Evolutionary conservation across 352 stramenopile genomes (phyloP).

Genomic region (Pythium periplocum): DNA sequence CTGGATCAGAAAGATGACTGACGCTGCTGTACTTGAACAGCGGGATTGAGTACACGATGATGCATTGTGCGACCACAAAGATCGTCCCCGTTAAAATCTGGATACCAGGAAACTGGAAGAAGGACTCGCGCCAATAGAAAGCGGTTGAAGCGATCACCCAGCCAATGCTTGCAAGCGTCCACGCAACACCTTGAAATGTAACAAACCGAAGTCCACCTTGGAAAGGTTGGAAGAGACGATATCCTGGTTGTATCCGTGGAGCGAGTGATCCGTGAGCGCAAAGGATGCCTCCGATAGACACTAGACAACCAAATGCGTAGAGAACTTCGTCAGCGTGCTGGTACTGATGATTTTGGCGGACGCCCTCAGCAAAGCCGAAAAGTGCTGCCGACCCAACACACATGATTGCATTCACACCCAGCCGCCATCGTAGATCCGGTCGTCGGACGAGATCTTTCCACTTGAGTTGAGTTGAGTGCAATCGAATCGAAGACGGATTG

Average conservation of each 20-base stretch:
- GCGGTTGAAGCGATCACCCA: conserved; percentile 35
- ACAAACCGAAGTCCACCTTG: conserved; percentile 40
- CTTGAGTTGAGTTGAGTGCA: conserved; percentile 5
- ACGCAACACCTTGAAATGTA: conserved; percentile 43
- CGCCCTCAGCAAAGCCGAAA: conserved; percentile 28
- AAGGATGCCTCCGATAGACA: conserved; percentile 27
- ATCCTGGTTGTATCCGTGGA: conserved; percentile 28
- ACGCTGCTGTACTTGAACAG: conserved; percentile 23
- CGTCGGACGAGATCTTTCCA: conserved; percentile 21
- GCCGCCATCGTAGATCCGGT: conserved; percentile 21
- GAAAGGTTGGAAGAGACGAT: conserved; percentile 44
- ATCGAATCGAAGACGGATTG: not conserved
- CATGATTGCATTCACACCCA: conserved; percentile 25
- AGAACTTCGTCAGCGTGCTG: conserved; percentile 33
- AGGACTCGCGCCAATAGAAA: conserved; percentile 40
- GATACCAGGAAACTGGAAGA: conserved; percentile 38
- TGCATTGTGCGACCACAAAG: conserved; percentile 30
- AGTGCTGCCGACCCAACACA: conserved; percentile 23
- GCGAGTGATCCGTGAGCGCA: conserved; percentile 35
- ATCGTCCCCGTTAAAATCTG: conserved; percentile 36
- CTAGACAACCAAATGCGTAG: conserved; percentile 38
- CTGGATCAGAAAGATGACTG: not conserved
- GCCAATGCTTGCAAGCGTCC: conserved; percentile 36
- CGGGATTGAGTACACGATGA: conserved; percentile 33
- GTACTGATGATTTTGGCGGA: conserved; percentile 19